phyloP scores from a whole-genome alignment of 2,329 filamentous ascomycete genomes.

The Verticillium albo-atrum region DNA sequence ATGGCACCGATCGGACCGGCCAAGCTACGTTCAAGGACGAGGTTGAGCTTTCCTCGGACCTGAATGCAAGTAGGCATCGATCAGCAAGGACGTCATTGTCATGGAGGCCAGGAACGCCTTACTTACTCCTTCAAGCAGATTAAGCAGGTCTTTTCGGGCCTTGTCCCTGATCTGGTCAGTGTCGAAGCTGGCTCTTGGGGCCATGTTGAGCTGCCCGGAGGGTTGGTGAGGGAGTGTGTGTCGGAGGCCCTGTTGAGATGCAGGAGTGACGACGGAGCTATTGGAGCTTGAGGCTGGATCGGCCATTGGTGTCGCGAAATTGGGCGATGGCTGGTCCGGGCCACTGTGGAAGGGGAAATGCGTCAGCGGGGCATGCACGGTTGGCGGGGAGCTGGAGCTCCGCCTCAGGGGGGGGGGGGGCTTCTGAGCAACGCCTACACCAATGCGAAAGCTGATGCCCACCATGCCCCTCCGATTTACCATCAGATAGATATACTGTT shows the following conservation, averaged over 20 bases:
- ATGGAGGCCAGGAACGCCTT: slow-evolving; percentile 3
- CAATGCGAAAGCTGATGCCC: too few species aligned
- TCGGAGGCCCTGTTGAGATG: slow-evolving; percentile 2
- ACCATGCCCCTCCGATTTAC: too few species aligned
- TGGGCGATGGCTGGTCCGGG: not conserved
- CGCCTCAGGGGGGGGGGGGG: not conserved
- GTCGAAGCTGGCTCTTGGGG: slow-evolving; percentile 66
- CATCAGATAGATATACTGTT: too few species aligned
- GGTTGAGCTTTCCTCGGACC: slow-evolving; percentile 98
- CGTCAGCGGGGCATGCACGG: not conserved
- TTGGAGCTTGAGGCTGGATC: not conserved
- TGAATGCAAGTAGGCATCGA: slow-evolving; percentile 30
- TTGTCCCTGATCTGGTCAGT: slow-evolving; percentile 73
- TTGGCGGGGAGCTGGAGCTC: not conserved
- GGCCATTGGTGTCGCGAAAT: not conserved
- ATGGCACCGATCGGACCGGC: slow-evolving; percentile 87
- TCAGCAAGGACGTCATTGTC: not conserved
- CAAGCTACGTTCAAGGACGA: slow-evolving; percentile 86
- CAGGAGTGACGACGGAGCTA: slow-evolving; percentile 6
- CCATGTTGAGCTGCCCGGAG: slow-evolving; percentile 60
- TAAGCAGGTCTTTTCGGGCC: slow-evolving; percentile 82
- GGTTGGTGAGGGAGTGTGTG: not conserved
- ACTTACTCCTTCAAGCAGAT: slow-evolving; percentile 93
- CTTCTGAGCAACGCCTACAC: not conserved
- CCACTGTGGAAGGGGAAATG: not conserved